A percentile compares a stretch with the other conserved stretches of the same genome.
phyloP scores from a whole-genome alignment of 106 monocot genomes.

The Dendrobium catenatum region DNA sequence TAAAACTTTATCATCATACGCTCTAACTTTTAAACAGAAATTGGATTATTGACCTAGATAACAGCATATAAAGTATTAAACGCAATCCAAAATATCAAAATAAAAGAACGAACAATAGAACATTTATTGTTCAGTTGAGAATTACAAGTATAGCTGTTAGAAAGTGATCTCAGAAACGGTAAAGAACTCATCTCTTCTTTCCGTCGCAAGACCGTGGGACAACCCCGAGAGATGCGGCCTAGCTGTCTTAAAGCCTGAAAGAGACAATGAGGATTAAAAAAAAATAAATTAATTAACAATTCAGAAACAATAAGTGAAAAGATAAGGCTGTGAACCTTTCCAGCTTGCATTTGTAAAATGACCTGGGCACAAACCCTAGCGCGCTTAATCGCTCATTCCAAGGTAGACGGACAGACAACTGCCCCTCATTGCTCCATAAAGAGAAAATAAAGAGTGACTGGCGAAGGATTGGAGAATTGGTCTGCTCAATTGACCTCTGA shows the following conservation, averaged over 20 bases:
- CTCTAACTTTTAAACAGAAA: neutral
- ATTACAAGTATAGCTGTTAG: neutral
- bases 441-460: neutral
- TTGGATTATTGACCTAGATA: neutral
- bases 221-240: neutral
- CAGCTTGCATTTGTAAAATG: neutral
- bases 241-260: neutral
- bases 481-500: neutral
- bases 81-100: neutral
- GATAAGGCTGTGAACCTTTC: neutral
- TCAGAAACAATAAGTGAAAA: neutral
- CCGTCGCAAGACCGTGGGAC: neutral
- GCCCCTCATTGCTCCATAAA: neutral
- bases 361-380: slow-evolving; percentile 11
- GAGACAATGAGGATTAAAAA: neutral
- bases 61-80: neutral
- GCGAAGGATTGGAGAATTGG: neutral
- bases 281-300: neutral
- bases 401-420: neutral
- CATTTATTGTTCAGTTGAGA: neutral
- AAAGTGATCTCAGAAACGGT: neutral
- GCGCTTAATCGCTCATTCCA: neutral
- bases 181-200: neutral
- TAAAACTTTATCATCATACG: neutral
- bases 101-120: neutral